Base-by-base conservation (phyloP, 441 rosid species). In the Aquilaria agallochum region DNA sequence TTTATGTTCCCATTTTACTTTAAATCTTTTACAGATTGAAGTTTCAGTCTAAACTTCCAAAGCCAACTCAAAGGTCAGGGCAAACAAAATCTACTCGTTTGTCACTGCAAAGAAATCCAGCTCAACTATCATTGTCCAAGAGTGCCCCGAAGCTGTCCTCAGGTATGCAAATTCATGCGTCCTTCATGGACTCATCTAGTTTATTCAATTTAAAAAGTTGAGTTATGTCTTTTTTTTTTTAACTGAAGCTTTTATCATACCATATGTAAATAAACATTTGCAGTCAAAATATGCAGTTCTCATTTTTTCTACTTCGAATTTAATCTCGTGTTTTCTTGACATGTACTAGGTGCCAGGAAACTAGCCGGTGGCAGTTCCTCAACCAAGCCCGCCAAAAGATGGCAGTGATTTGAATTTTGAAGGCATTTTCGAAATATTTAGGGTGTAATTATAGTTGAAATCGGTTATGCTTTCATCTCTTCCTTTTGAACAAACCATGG, bases 1-100 rank as follows among this genome's bases (percentile, higher is more conserved):
- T 20, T 20, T 20, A 20, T 20, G 27, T 20, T 20, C 27, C 27
- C 27, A 20, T 20, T 20, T 20, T 20, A 20, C 27, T 20, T 20
- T 64, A 46, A 55, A 4, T 71, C 42, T 36, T 36, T 36, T 5
- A 63, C 80, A 86, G 94, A 76, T 49, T 55, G 48, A 72, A 42
- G 45, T 54, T 74, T 50, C 66, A 84, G 30, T 79, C 89, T 10
- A 87, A 78, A 81, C 82, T 87, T 71, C 88, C 82, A 0, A 87
- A 79, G 82, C 87, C 84, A 50, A 72, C 81, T 2, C 76, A 63
- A 68, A 87, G 70, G 67, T 60, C 59, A 54, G 64, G 60, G 62
- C 89, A 67, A 57, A 68, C 84, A 64, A 84, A 78, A 79, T 63
- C 76, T 51, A 69, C 89, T 47, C 90, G 81, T 31, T 67, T 82